A percentile compares a stretch with the other conserved stretches of the same genome.
Conservation (phyloP, 768 basidiomycete species). For the Tephrocybe sp. region DNA sequence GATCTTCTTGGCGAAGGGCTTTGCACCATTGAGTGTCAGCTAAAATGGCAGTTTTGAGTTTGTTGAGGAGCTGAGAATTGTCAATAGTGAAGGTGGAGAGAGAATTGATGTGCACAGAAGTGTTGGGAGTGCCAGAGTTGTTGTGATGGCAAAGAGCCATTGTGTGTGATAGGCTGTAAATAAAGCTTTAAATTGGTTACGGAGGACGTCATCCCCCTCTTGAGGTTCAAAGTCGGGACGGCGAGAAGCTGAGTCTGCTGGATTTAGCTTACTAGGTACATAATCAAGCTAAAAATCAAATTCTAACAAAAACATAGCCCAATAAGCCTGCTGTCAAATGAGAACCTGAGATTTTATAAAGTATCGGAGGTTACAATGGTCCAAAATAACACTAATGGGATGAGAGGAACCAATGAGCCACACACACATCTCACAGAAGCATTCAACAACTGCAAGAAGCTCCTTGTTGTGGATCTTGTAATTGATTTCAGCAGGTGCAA, state of each 20-base stretch:
- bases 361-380: slow-evolving; percentile 44
- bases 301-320: slow-evolving; percentile 39
- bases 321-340: slow-evolving; percentile 42
- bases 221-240: slow-evolving; percentile 28
- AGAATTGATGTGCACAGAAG: not conserved
- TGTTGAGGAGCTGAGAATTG: slow-evolving; percentile 23
- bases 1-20: not conserved
- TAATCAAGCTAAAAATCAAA: slow-evolving; percentile 33
- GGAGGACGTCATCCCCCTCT: slow-evolving; percentile 20
- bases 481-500: too few species aligned
- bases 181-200: too few species aligned
- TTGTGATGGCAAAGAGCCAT: slow-evolving; percentile 19
- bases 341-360: slow-evolving; percentile 39
- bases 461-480: too few species aligned
- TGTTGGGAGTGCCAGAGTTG: not conserved
- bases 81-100: too few species aligned
- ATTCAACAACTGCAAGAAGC: slow-evolving; percentile 41
- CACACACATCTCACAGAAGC: slow-evolving; percentile 31
- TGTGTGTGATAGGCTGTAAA: slow-evolving; percentile 26
- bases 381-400: too few species aligned
- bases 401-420: too few species aligned
- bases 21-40: not conserved
- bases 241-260: too few species aligned
- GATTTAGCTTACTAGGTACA: slow-evolving; percentile 24
- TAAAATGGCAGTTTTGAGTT: slow-evolving; percentile 20